Evolutionary conservation across 2,329 filamentous ascomycete species (phyloP), one percentile per base, ranked within the genome.

Genomic region (Annulohypoxylon truncatum): DNA sequence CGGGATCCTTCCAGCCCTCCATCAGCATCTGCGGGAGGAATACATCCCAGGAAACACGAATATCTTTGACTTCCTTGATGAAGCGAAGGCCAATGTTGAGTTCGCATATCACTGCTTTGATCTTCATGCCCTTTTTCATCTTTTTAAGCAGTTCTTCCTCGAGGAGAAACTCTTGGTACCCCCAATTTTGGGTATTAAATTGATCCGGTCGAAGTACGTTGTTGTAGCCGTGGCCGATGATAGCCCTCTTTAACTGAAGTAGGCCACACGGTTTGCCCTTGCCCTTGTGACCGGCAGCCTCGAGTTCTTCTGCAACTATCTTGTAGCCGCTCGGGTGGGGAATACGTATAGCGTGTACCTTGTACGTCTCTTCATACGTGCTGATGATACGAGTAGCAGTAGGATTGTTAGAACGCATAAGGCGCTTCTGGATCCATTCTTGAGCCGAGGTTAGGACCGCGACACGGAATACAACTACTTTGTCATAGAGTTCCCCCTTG

Each of bases 21-120:
- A 94, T 92, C 69, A 92, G 79, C 70, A 90, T 87, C 75, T 94
- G 92, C 0, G 87, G 84, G 24, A 94, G 79, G 61, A 88, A 87
- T 0, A 82, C 85, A 74, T 91, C 88, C 74, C 91, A 92, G 0
- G 85, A 86, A 2, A 87, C 87, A 61, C 86, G 84, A 9, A 90
- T 75, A 0, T 82, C 82, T 26, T 80, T 75, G 13, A 90, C 76
- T 1, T 82, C 78, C 73, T 89, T 90, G 74, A 94, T 86, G 75
- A 91, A 93, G 67, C 82, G 83, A 22, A 92, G 64, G 2, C 88
- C 90, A 22, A 83, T 82, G 66, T 84, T 85, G 22, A 92, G 77
- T 61, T 88, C 80, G 68, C 83, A 86, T 8, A 92, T 79, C 0
- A 77, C 79, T 0, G 86, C 78, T 24, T 84, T 81, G 31, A 92